Conservation (phyloP, 257 asterid species). For the Solanum virginianum region DNA sequence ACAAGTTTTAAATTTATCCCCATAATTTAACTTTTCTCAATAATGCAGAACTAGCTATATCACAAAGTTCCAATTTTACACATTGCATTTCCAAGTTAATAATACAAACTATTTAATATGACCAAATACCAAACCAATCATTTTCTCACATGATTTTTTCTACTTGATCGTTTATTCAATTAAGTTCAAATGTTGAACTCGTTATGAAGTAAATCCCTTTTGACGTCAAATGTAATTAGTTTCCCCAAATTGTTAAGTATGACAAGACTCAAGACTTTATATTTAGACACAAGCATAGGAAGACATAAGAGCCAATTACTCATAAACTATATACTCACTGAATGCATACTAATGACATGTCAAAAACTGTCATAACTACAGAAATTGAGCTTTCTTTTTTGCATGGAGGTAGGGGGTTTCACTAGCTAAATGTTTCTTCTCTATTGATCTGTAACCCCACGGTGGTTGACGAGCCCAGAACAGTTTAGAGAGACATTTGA, state of each 20-base stretch:
- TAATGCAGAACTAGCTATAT: background rate
- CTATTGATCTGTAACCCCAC: slow-evolving; percentile 46
- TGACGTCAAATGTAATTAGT: background rate
- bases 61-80: background rate
- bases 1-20: background rate
- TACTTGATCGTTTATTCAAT: background rate
- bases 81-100: background rate
- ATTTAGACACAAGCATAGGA: background rate
- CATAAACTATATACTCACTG: background rate
- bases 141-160: no score
- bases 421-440: slow-evolving; percentile 18
- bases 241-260: background rate
- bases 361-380: background rate
- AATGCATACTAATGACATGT: background rate
- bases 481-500: slow-evolving; percentile 31
- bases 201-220: background rate
- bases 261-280: background rate
- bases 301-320: background rate
- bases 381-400: background rate
- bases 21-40: background rate
- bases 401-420: background rate
- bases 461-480: slow-evolving; percentile 12
- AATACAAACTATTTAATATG: background rate
- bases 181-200: background rate
- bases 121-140: background rate